Base-by-base conservation (phyloP, 2,329 filamentous ascomycete genomes). In the Trichoderma hamatum region DNA sequence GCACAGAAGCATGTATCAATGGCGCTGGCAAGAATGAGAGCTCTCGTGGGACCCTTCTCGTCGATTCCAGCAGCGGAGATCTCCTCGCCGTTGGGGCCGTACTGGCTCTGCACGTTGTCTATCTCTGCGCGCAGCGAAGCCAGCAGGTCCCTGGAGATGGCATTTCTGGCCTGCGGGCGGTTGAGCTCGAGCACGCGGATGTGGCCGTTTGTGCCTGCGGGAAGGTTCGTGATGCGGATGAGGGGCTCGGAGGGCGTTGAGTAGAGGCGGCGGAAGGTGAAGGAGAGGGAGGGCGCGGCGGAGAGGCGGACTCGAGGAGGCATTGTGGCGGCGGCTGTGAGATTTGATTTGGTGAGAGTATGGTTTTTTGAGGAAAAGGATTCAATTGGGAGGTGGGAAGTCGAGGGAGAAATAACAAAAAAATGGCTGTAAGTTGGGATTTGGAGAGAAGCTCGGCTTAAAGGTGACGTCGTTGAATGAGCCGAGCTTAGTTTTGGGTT, bases 1-100 rank as follows among this genome's bases (percentile, higher is more conserved):
- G 96, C 93, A 80, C 96, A 99, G 80, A 99, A 99, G 75, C 90
- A 91, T 28, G 88, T 85, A 74, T 97, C 93, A n/a, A 93, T 86
- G 51, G 93, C 92, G 76, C 92, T 96, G 13, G 93, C 92, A 19
- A 99, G 75, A 51, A 99, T 88, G 73, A 99, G 79, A 2, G 92
- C 95, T 72, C 96, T 84, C 19, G 94, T 97, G 0, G 86, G 85
- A 0, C 85, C 85, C 70, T 80, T 83, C 71, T 83, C 73, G 69
- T 83, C 81, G 4, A 78, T 74, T 0, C 81, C 82, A 3, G 82
- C 82, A 0, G 78, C 78, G 0, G 83, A 77, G 1, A 84, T 70
- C 78, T 90, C 88, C 55, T 86, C 81, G 69, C 87, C 88, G 10
- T 82, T 77, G 28, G 79, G 76, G 26, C 85, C 85, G 73, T 90